A percentile compares a stretch with the other conserved stretches of the same genome.
Evolutionary conservation across 371 early-diverging fungal species (phyloP).

Genomic region (Smittium mucronatum): DNA sequence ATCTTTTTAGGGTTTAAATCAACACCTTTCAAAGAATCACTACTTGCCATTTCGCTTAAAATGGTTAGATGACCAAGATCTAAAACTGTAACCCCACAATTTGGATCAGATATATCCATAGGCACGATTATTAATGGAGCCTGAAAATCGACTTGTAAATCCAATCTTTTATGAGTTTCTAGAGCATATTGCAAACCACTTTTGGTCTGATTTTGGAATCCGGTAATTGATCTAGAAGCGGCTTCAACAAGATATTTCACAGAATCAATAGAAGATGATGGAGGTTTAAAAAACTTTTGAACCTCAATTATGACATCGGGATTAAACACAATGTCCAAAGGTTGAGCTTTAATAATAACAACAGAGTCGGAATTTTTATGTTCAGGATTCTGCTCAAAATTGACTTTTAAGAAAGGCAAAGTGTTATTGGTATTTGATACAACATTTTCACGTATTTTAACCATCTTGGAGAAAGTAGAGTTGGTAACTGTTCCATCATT

Average conservation of each 20-base stretch:
- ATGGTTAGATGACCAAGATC: constrained; percentile 90
- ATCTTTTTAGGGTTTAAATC: constrained; percentile 19
- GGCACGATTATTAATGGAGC: constrained; percentile 96
- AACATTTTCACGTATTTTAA: constrained; percentile 51
- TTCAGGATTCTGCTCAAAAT: constrained; percentile 74
- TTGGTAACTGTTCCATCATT: constrained; percentile 63
- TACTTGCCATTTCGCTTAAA: constrained; percentile 64
- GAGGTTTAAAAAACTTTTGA: constrained; percentile 72
- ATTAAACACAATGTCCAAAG: constrained; percentile 82
- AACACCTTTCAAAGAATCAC: constrained; percentile 43
- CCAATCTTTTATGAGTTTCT: constrained; percentile 75
- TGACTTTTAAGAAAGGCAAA: constrained; percentile 68
- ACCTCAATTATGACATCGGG: constrained; percentile 61
- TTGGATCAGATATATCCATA: constrained; percentile 55
- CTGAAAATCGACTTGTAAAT: constrained; percentile 85
- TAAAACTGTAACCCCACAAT: constrained; percentile 60
- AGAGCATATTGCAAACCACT: constrained; percentile 77
- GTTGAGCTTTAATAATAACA: constrained; percentile 66
- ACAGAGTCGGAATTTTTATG: constrained; percentile 82
- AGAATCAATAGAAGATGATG: constrained; percentile 57
- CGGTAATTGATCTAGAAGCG: constrained; percentile 83
- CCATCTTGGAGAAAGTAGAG: constrained; percentile 65
- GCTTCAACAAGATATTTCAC: constrained; percentile 41
- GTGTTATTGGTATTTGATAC: background rate
- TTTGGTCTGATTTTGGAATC: constrained; percentile 76